Percentiles rank a stretch among this genome's conserved stretches.
Evolutionary conservation across 1,139 yeast species (phyloP).

Genomic region (Yamadazyma jaroonii): DNA sequence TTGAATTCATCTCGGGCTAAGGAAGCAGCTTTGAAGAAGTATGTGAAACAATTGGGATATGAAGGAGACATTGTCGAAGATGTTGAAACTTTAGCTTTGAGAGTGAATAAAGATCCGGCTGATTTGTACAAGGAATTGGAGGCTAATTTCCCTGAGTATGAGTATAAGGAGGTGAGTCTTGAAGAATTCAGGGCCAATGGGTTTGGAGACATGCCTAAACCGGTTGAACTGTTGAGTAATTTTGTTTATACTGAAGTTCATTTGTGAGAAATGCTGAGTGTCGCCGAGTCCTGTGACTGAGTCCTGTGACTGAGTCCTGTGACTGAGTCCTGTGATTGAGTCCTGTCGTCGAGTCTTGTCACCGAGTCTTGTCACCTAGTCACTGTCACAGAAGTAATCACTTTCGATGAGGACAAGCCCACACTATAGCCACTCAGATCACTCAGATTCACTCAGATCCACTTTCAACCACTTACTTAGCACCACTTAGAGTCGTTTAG

Average conservation of each 20-base stretch:
- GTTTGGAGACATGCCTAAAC: slow-evolving; percentile 30
- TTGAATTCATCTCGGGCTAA: slow-evolving; percentile 57
- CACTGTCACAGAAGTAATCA: too few relatives aligned
- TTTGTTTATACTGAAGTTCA: slow-evolving; percentile 34
- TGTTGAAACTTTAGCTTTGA: slow-evolving; percentile 13
- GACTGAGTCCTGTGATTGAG: too few relatives aligned
- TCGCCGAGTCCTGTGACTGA: too few relatives aligned
- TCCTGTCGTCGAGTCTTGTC: too few relatives aligned
- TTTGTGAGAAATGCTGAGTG: too few relatives aligned
- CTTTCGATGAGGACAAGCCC: too few relatives aligned
- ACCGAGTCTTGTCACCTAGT: too few relatives aligned
- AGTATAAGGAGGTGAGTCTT: slow-evolving; percentile 18
- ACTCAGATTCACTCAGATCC: too few relatives aligned
- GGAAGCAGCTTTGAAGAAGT: slow-evolving; percentile 21
- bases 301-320: too few relatives aligned
- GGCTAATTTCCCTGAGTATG: slow-evolving; percentile 26
- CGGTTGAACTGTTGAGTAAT: slow-evolving; percentile 29
- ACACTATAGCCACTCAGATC: too few relatives aligned
- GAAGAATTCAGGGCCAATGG: slow-evolving; percentile 25
- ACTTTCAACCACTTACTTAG: too few relatives aligned
- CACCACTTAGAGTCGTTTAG: too few relatives aligned
- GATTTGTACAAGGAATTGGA: slow-evolving; percentile 11
- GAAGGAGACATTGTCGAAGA: slow-evolving; percentile 22
- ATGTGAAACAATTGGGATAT: slow-evolving; percentile 18
- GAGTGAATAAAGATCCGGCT: slow-evolving; percentile 8